Conservation (phyloP, 2,329 filamentous ascomycete genomes). For the Penicillium sp. region DNA sequence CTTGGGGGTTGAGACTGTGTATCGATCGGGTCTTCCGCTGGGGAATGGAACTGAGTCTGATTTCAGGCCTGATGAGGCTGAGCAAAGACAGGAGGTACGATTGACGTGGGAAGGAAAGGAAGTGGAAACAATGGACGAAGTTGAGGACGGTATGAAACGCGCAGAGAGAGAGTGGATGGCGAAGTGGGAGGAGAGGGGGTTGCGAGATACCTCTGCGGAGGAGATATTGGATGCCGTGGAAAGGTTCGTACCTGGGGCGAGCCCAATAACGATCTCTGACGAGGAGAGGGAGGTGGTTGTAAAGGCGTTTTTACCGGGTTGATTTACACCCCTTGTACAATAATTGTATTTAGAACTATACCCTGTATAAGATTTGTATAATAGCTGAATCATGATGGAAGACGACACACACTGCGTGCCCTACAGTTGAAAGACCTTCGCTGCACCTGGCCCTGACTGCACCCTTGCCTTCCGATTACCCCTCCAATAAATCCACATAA, state of each 20-base stretch:
- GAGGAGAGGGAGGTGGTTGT: constrained; percentile 28
- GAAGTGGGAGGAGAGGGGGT: constrained; percentile 30
- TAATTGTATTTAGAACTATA: not conserved
- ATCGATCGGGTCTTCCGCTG: constrained; percentile 17
- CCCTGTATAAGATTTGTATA: not conserved
- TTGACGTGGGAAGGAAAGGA: constrained; percentile 45
- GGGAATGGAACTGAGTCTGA: not conserved
- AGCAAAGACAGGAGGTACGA: constrained; percentile 30
- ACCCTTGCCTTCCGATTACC: not conserved
- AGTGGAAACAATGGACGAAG: constrained; percentile 38
- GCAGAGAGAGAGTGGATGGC: constrained; percentile 35
- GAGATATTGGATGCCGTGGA: constrained; percentile 36
- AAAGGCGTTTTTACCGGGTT: constrained; percentile 6
- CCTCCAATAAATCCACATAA: not conserved
- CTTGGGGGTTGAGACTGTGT: constrained; percentile 45
- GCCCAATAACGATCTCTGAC: constrained; percentile 29
- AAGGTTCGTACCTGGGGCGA: constrained; percentile 32
- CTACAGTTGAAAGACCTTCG: not conserved
- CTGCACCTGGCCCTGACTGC: not conserved
- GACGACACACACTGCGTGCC: not conserved
- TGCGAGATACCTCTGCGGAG: constrained; percentile 22
- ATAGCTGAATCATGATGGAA: not conserved
- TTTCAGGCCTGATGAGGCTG: constrained; percentile 15
- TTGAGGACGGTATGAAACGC: constrained; percentile 32
- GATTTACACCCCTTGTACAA: constrained; percentile 6